Conservation (phyloP, 2,329 filamentous ascomycete genomes). For the Epichloe sylvatica region DNA sequence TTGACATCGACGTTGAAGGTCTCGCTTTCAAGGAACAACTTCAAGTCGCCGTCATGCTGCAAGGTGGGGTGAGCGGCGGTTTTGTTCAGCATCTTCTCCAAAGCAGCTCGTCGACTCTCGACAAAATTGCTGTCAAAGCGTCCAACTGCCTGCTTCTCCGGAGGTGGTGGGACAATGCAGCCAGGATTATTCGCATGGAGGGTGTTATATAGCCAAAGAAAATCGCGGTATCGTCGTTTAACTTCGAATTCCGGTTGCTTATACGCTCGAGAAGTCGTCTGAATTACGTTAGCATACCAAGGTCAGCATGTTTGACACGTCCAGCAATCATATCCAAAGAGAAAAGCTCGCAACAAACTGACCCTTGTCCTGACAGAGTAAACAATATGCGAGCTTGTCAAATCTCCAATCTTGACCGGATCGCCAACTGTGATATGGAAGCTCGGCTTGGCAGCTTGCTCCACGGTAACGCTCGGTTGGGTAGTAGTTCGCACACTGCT, state of each 20-base stretch:
- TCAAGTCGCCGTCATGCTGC: constrained; percentile 85
- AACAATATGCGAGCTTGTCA: constrained; percentile 94
- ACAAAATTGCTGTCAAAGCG: constrained; percentile 96
- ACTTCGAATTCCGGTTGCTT: constrained; percentile 85
- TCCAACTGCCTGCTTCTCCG: constrained; percentile 94
- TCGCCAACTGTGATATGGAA: constrained; percentile 90
- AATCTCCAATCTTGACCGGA: constrained; percentile 91
- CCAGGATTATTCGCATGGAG: constrained; percentile 90
- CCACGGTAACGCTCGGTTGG: constrained; percentile 73
- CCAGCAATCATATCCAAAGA: background rate
- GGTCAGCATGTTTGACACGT: background rate
- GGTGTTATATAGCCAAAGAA: constrained; percentile 93
- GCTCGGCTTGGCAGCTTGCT: constrained; percentile 82
- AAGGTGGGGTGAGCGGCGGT: constrained; percentile 76
- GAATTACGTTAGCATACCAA: background rate
- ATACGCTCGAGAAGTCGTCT: constrained; percentile 95
- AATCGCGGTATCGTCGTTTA: constrained; percentile 87
- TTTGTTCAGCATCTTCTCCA: constrained; percentile 98
- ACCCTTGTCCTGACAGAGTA: constrained; percentile 93
- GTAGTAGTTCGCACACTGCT: constrained; percentile 37
- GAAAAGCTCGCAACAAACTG: constrained; percentile 10
- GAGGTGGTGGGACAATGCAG: constrained; percentile 85
- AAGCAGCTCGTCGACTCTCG: constrained; percentile 73
- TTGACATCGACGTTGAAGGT: constrained; percentile 93
- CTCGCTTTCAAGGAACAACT: constrained; percentile 94